These are phyloP conservation scores for Neocatenulostroma microsporum DNA, from an alignment of 2,329 filamentous ascomycete genomes.

Conservation along the genomic window DNA sequence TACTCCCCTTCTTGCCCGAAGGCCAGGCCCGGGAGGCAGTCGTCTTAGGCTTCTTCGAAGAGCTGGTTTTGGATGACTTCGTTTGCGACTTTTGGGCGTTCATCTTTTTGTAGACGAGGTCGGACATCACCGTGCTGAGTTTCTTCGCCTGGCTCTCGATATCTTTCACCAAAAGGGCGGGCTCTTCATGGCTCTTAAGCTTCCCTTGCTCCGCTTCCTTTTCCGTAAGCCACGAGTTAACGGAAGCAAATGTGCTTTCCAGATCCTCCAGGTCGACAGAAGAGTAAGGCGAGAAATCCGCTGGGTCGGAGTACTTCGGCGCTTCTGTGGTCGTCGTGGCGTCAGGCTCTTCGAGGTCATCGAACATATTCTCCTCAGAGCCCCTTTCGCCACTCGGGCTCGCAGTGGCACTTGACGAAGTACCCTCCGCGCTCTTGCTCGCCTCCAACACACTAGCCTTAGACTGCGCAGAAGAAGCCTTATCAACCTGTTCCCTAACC, in stretches of 20 bases:
- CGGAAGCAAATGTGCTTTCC: slow-evolving; percentile 54
- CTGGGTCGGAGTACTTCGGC: slow-evolving; percentile 30
- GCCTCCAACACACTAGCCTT: slow-evolving; percentile 29
- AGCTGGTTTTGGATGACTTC: slow-evolving; percentile 32
- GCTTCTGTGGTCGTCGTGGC: slow-evolving; percentile 33
- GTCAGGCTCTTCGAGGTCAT: slow-evolving; percentile 70
- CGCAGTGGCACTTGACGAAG: slow-evolving; percentile 31
- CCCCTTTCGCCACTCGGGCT: slow-evolving; percentile 38
- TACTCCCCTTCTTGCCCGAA: slow-evolving; percentile 20
- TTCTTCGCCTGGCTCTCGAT: slow-evolving; percentile 60
- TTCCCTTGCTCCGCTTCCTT: slow-evolving; percentile 63
- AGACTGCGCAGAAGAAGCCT: slow-evolving; percentile 33
- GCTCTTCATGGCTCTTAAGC: slow-evolving; percentile 63
- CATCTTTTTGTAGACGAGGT: slow-evolving; percentile 63
- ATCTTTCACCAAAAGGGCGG: slow-evolving; percentile 65
- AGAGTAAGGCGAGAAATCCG: slow-evolving; percentile 61
- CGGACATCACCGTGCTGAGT: slow-evolving; percentile 62
- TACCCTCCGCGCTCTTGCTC: slow-evolving; percentile 30
- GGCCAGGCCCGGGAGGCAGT: too few relatives aligned
- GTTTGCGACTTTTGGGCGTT: slow-evolving; percentile 29
- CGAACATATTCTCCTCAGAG: too few relatives aligned
- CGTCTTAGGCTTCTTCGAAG: slow-evolving; percentile 12
- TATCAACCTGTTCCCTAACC: slow-evolving; percentile 66
- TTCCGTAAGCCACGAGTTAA: slow-evolving; percentile 66
- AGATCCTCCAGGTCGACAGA: slow-evolving; percentile 62